Conservation (phyloP, 352 stramenopile genomes). For the Aphanomyces invadans region DNA sequence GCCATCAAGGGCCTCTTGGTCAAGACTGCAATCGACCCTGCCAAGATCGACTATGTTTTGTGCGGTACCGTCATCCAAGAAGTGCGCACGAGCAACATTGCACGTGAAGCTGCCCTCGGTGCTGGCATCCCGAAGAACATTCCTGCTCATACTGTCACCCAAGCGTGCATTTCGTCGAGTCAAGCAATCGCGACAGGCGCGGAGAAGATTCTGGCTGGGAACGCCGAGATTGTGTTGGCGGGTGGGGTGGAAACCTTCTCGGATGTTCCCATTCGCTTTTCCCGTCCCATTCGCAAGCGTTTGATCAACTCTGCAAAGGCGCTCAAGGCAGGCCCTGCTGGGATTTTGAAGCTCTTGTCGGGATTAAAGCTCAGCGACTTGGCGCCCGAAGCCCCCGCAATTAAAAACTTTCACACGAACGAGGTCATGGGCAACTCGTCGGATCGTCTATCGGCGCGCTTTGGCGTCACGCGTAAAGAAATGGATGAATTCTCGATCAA, state of each 20-base stretch:
- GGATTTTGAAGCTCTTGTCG: constrained; percentile 87
- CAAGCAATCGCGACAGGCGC: constrained; percentile 90
- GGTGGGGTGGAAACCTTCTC: constrained; percentile 96
- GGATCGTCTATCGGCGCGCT: constrained; percentile 90
- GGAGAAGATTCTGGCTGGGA: constrained; percentile 94
- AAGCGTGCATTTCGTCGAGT: constrained; percentile 96
- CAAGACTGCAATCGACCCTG: constrained; percentile 93
- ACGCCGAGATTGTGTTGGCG: constrained; percentile 93
- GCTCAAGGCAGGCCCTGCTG: constrained; percentile 91
- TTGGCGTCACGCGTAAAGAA: constrained; percentile 92
- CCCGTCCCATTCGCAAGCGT: constrained; percentile 74
- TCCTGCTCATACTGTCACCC: constrained; percentile 92
- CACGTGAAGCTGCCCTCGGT: constrained; percentile 91
- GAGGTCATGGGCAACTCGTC: constrained; percentile 98
- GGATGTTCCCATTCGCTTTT: constrained; percentile 96
- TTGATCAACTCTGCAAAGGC: constrained; percentile 86
- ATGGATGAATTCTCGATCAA: constrained; percentile 97
- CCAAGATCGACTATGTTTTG: constrained; percentile 94
- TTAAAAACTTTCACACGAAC: constrained; percentile 98
- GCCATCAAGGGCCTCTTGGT: constrained; percentile 93
- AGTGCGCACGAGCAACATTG: constrained; percentile 97
- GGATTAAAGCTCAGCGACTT: constrained; percentile 89
- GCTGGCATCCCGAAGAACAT: constrained; percentile 92
- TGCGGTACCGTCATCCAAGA: constrained; percentile 97
- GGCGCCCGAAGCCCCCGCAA: constrained; percentile 92